phyloP scores from a whole-genome alignment of 345 rosid genomes.

The Physaria fendleri region DNA sequence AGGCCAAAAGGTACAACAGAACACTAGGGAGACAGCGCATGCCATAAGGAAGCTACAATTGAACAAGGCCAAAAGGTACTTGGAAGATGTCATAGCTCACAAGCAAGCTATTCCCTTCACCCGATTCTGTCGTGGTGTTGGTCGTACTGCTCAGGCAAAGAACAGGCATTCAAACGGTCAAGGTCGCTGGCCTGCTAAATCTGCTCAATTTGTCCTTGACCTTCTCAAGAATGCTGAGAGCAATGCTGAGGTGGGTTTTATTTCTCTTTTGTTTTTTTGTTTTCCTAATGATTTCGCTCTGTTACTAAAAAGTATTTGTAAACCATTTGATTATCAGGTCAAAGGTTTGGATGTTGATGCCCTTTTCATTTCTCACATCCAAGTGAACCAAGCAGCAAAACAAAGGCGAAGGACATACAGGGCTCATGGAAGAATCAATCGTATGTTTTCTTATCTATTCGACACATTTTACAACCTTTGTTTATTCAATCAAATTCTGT shows the following conservation, averaged over 20 bases:
- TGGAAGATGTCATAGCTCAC: conserved; percentile 94
- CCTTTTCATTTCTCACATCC: conserved; percentile 78
- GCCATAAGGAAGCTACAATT: conserved; percentile 72
- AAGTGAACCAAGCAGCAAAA: conserved; percentile 94
- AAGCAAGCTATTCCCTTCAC: conserved; percentile 99
- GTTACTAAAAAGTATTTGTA: not conserved
- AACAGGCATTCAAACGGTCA: conserved; percentile 95
- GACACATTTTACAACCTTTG: not conserved
- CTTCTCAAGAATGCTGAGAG: conserved; percentile 95
- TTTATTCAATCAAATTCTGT: not conserved
- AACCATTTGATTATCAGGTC: conserved; percentile 38
- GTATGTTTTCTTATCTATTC: conserved; percentile 34
- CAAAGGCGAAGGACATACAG: conserved; percentile 92
- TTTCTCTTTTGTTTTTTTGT: too few relatives aligned
- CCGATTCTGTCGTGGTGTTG: conserved; percentile 91
- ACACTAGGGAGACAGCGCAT: conserved; percentile 86
- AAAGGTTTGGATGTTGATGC: conserved; percentile 95
- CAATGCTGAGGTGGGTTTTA: conserved; percentile 66
- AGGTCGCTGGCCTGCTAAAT: conserved; percentile 95
- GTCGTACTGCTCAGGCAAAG: conserved; percentile 98
- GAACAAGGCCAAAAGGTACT: conserved; percentile 88
- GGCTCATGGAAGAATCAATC: conserved; percentile 97
- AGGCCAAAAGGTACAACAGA: conserved; percentile 81
- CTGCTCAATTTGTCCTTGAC: conserved; percentile 87
- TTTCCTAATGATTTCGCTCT: not conserved